Evolutionary conservation across 129 eudicot genomes (phyloP).

Genomic region (Dittrichia graveolens): DNA sequence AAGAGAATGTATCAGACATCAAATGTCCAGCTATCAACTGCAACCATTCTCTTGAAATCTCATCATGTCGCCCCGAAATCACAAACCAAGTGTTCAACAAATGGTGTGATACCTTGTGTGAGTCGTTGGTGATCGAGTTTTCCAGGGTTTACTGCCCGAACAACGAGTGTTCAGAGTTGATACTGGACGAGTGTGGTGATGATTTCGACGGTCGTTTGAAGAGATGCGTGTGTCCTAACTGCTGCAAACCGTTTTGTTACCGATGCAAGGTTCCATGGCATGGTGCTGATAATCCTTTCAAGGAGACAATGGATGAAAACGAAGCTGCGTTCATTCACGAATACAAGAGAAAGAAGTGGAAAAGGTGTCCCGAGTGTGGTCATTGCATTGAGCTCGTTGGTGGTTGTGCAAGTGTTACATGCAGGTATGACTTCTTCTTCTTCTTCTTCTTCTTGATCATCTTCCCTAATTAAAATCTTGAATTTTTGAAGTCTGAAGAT

Average conservation of each 20-base stretch:
- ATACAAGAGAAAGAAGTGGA: conserved; percentile 49
- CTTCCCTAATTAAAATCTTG: too few relatives aligned
- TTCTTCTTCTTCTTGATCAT: too few relatives aligned
- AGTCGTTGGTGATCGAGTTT: conserved; percentile 33
- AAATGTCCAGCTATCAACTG: conserved; percentile 48
- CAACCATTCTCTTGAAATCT: conserved; percentile 38
- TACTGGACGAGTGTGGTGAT: conserved; percentile 61
- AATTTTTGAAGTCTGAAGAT: too few relatives aligned
- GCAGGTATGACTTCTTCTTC: conserved; percentile 40
- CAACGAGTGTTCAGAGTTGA: conserved; percentile 43
- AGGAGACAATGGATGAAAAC: conserved; percentile 43
- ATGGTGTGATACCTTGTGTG: conserved; percentile 59
- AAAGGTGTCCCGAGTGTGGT: conserved; percentile 50
- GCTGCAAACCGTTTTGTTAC: conserved; percentile 50
- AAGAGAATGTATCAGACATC: conserved; percentile 40
- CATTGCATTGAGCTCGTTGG: conserved; percentile 41
- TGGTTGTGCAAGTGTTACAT: conserved; percentile 45
- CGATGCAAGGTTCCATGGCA: conserved; percentile 49
- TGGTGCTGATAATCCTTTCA: conserved; percentile 45
- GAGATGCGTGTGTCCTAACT: conserved; percentile 42
- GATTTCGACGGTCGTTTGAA: neutral
- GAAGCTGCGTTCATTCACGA: conserved; percentile 57
- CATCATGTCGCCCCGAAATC: conserved; percentile 32
- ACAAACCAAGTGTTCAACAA: conserved; percentile 36
- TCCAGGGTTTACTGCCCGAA: conserved; percentile 55